Percentiles rank a stretch among this genome's conserved stretches.
These are phyloP conservation scores for Porcisia hertigi DNA, from an alignment of 208 protist genomes.

Conservation along the genomic window DNA sequence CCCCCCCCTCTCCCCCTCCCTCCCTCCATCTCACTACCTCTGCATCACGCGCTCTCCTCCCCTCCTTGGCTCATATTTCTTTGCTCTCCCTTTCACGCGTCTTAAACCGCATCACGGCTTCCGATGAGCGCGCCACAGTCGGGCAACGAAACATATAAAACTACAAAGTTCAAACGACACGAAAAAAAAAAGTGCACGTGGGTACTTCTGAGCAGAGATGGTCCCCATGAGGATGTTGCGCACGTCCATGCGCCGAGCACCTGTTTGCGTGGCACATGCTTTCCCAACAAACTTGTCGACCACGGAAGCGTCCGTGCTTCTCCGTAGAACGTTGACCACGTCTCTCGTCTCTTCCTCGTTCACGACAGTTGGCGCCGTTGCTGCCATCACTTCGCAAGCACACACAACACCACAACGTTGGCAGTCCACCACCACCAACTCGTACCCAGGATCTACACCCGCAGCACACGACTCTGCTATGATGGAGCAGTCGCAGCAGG, in stretches of 20 bases:
- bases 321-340: background rate
- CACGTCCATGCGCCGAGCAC: conserved; percentile 2
- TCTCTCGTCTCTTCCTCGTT: background rate
- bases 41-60: no score
- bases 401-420: conserved; percentile 10
- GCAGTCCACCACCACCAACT: conserved; percentile 14
- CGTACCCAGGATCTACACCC: background rate
- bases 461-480: background rate
- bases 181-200: background rate
- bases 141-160: background rate
- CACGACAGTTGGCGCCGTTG: background rate
- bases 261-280: background rate
- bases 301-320: background rate
- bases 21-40: no score
- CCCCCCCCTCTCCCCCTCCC: no score
- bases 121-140: no score
- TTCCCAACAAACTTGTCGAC: background rate
- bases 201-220: background rate
- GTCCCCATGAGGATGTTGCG: background rate
- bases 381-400: background rate
- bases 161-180: background rate
- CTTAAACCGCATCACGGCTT: no score
- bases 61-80: no score
- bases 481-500: conserved; percentile 6
- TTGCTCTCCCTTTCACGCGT: no score